Evolutionary conservation across 352 stramenopile genomes (phyloP), one percentile per base, ranked within the genome.

Genomic region (Pilasporangium apinafurcum): DNA sequence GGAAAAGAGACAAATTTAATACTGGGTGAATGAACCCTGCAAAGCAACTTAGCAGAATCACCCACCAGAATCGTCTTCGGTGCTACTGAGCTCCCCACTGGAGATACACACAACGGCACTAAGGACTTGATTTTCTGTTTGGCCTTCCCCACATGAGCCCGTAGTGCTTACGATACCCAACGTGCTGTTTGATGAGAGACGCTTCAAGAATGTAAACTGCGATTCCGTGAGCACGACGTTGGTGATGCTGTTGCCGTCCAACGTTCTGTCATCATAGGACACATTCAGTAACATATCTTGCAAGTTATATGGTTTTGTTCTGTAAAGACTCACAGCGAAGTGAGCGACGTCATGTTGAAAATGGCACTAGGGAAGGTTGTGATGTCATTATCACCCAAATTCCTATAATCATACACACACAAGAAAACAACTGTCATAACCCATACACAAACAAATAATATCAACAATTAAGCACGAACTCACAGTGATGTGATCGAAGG

Each of bases 301-400:
- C 16, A n/a, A n/a, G n/a, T n/a, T n/a, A n/a, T n/a, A n/a, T n/a
- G n/a, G n/a, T n/a, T n/a, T n/a, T n/a, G n/a, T n/a, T n/a, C n/a
- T n/a, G n/a, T n/a, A n/a, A n/a, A 5, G 21, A 69, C 71, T 42
- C 48, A 85, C 73, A 89, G 40, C n/a, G 64, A 54, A 6, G 62
- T 77, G 48, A 89, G 73, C 44, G 79, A 74, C 9, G 61, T 63
- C 70, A 86, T 85, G 44, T 79, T 77, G 57, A 86, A 89, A 8
- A 89, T 65, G 3, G 40, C 52, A 5, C 44, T 59, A 12, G 69
- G 60, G 44, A 89, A 89, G 8, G 54, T 61, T 0, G 63, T 74
- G 47, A 89, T 36, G 17, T 56, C 53, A 31, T 89, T 89, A 51
- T 58, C 26, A 4, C 60, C 65, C 33, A 89, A 35, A 37, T 78